phyloP scores from a whole-genome alignment of 495 filamentous ascomycete species.

The Podospora sp. region DNA sequence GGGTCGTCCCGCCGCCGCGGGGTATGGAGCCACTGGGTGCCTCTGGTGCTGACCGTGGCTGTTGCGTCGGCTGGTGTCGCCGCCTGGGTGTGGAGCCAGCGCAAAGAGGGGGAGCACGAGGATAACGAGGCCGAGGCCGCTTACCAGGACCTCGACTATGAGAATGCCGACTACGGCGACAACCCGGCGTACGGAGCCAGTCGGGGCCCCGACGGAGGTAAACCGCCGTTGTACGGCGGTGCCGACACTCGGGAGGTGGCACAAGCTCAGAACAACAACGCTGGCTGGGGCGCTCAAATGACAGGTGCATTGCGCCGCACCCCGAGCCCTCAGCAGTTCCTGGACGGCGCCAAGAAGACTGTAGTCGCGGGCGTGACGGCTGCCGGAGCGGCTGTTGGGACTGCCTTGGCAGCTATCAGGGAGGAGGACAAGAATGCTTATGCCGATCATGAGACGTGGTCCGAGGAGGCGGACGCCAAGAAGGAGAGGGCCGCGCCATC shows the following conservation, averaged over 20 bases:
- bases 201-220: slow-evolving; percentile 42
- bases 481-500: slow-evolving; percentile 39
- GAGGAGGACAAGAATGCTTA: slow-evolving; percentile 81
- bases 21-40: slow-evolving; percentile 80
- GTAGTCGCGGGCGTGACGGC: slow-evolving; percentile 80
- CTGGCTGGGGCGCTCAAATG: slow-evolving; percentile 73
- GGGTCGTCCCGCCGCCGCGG: slow-evolving; percentile 66
- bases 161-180: slow-evolving; percentile 53
- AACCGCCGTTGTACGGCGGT: slow-evolving; percentile 43
- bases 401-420: slow-evolving; percentile 77
- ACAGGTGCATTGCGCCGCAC: slow-evolving; percentile 82
- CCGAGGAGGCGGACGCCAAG: slow-evolving; percentile 68
- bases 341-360: slow-evolving; percentile 74
- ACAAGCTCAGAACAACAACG: slow-evolving; percentile 33
- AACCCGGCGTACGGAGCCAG: slow-evolving; percentile 56
- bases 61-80: slow-evolving; percentile 81
- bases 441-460: slow-evolving; percentile 83
- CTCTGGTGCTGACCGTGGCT: slow-evolving; percentile 79
- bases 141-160: slow-evolving; percentile 51
- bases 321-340: slow-evolving; percentile 85
- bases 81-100: slow-evolving; percentile 92
- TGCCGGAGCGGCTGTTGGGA: slow-evolving; percentile 77
- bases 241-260: slow-evolving; percentile 42
- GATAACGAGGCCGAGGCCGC: slow-evolving; percentile 59
- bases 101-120: slow-evolving; percentile 56